Percentiles rank a stretch among this genome's conserved stretches.
phyloP scores from a whole-genome alignment of 345 rosid genomes.

The Bretschneidera sinensis region DNA sequence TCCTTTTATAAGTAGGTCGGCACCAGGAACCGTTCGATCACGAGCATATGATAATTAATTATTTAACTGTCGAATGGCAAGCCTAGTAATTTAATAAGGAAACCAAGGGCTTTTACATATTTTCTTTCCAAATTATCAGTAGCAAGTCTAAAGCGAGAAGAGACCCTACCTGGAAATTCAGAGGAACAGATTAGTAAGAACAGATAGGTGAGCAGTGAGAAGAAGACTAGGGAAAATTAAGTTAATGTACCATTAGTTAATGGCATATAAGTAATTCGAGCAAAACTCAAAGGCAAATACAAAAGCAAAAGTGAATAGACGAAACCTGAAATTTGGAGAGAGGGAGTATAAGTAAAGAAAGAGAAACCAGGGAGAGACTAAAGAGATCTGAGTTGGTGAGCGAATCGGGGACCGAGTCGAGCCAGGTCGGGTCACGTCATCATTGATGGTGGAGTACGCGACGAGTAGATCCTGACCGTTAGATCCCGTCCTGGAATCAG shows the following conservation, averaged over 20 bases:
- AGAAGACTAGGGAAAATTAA: too few species aligned
- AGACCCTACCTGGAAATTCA: slow-evolving; percentile 24
- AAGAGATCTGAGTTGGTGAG: slow-evolving; percentile 40
- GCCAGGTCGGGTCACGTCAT: slow-evolving; percentile 25
- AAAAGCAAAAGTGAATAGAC: slow-evolving; percentile 16
- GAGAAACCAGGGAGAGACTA: not conserved
- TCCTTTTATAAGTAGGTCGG: not conserved
- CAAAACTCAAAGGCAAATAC: slow-evolving; percentile 5
- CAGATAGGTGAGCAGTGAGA: too few species aligned
- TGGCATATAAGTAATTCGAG: slow-evolving; percentile 28
- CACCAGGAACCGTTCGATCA: not conserved
- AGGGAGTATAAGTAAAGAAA: slow-evolving; percentile 9
- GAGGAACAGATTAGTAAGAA: too few species aligned
- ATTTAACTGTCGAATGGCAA: not conserved
- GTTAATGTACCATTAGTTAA: too few species aligned
- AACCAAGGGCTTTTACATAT: slow-evolving; percentile 9
- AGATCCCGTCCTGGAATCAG: not conserved
- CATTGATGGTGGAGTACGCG: slow-evolving; percentile 17
- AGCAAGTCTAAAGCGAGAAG: not conserved
- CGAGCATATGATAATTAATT: not conserved
- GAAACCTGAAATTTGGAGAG: slow-evolving; percentile 25
- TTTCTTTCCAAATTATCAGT: slow-evolving; percentile 6
- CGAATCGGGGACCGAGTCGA: slow-evolving; percentile 28
- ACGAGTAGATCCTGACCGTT: slow-evolving; percentile 18
- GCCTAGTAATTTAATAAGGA: not conserved